These are phyloP conservation scores for Penicillium sp. DNA, from an alignment of 2,329 filamentous ascomycete genomes.

Conservation along the genomic window DNA sequence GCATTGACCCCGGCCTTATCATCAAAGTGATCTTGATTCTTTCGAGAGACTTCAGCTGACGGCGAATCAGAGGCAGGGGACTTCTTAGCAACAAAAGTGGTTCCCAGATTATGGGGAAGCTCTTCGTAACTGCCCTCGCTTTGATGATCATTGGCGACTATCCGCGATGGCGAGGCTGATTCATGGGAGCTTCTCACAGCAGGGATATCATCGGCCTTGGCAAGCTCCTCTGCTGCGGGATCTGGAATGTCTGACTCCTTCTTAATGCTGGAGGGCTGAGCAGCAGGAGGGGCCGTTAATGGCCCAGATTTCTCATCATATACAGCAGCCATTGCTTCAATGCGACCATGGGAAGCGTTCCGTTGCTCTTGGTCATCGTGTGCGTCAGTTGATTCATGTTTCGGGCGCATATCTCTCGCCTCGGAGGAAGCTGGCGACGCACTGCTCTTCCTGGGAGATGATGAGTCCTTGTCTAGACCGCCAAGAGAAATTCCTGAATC, in stretches of 20 bases:
- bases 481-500: constrained; percentile 2
- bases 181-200: background rate
- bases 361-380: too few relatives aligned
- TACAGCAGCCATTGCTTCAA: too few relatives aligned
- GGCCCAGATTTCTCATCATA: too few relatives aligned
- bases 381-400: too few relatives aligned
- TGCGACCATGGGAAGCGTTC: too few relatives aligned
- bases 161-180: background rate
- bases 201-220: background rate
- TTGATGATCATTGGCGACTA: background rate
- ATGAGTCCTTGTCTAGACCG: background rate
- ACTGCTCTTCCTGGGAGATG: background rate
- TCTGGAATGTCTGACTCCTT: background rate
- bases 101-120: constrained; percentile 53
- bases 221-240: background rate
- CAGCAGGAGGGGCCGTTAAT: background rate
- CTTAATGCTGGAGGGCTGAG: background rate
- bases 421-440: background rate
- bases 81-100: constrained; percentile 11
- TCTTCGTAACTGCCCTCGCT: constrained; percentile 30
- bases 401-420: background rate
- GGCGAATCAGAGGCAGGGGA: background rate
- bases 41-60: constrained; percentile 2
- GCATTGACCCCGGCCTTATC: constrained; percentile 5
- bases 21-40: constrained; percentile 5